Evolutionary conservation across 2,329 filamentous ascomycete species (phyloP).

Genomic region (Fusarium fracticaudum): DNA sequence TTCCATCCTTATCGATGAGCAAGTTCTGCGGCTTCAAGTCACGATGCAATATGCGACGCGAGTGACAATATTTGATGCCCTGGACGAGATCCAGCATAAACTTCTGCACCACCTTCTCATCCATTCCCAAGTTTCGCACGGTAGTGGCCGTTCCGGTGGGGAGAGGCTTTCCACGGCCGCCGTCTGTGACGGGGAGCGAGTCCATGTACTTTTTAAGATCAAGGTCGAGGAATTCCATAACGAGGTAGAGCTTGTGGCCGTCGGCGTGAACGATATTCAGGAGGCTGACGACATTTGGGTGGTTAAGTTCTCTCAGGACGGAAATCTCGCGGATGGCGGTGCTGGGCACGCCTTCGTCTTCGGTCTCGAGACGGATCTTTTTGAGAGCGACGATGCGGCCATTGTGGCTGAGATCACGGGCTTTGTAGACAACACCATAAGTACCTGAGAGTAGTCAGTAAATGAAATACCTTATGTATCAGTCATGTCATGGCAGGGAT

Average conservation of each 20-base stretch:
- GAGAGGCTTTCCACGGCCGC: slow-evolving; percentile 84
- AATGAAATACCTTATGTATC: not conserved
- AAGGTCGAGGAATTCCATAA: slow-evolving; percentile 90
- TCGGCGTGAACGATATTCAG: slow-evolving; percentile 95
- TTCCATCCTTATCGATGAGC: slow-evolving; percentile 85
- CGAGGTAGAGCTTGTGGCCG: slow-evolving; percentile 93
- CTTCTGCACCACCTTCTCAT: slow-evolving; percentile 85
- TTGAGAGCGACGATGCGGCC: slow-evolving; percentile 92
- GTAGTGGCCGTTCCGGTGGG: slow-evolving; percentile 74
- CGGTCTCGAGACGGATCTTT: slow-evolving; percentile 94
- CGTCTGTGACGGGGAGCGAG: slow-evolving; percentile 82
- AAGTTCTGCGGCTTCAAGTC: slow-evolving; percentile 93
- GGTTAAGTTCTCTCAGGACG: slow-evolving; percentile 91
- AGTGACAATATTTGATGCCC: slow-evolving; percentile 88
- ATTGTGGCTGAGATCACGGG: slow-evolving; percentile 81
- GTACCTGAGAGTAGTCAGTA: slow-evolving; percentile 68
- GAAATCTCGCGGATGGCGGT: slow-evolving; percentile 96
- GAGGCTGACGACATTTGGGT: slow-evolving; percentile 87
- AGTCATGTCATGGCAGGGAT: not conserved
- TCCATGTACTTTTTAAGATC: slow-evolving; percentile 99
- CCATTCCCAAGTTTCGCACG: slow-evolving; percentile 72
- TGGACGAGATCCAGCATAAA: slow-evolving; percentile 91
- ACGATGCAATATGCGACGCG: slow-evolving; percentile 85
- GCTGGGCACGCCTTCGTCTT: slow-evolving; percentile 92
- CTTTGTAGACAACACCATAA: slow-evolving; percentile 96